These are phyloP conservation scores for Truncatella angustata DNA, from an alignment of 2,329 filamentous ascomycete genomes.

Conservation along the genomic window DNA sequence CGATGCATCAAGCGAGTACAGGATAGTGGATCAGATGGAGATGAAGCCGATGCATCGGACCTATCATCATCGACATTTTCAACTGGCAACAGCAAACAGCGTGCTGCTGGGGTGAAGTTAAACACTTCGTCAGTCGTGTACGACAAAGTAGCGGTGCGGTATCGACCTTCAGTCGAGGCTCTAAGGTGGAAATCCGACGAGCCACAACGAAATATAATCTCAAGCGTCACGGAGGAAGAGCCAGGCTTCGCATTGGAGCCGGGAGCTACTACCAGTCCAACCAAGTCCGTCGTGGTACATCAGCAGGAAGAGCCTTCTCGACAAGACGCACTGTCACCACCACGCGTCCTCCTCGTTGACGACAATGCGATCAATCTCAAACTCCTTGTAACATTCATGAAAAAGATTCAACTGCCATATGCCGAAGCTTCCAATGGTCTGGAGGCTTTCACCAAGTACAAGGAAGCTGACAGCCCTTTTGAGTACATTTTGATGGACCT, in stretches of 20 bases:
- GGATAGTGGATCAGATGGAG: not conserved
- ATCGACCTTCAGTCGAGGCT: constrained; percentile 16
- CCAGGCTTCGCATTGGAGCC: not conserved
- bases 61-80: not conserved
- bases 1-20: constrained; percentile 18
- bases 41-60: too few relatives aligned
- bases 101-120: constrained; percentile 5
- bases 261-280: not conserved
- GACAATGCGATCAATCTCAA: constrained; percentile 98
- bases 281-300: not conserved
- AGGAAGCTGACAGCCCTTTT: constrained; percentile 70
- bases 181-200: constrained; percentile 19
- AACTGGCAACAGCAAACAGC: not conserved
- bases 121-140: constrained; percentile 14
- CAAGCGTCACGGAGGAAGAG: not conserved
- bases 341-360: constrained; percentile 86
- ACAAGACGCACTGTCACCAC: too few relatives aligned
- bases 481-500: constrained; percentile 94
- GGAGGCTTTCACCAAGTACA: constrained; percentile 92
- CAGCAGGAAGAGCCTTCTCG: not conserved
- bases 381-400: constrained; percentile 92
- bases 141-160: constrained; percentile 8
- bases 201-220: not conserved
- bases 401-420: constrained; percentile 91
- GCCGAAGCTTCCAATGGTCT: constrained; percentile 92